Base-by-base conservation (phyloP, 163 green algal genomes). In the Volvox carteri region DNA sequence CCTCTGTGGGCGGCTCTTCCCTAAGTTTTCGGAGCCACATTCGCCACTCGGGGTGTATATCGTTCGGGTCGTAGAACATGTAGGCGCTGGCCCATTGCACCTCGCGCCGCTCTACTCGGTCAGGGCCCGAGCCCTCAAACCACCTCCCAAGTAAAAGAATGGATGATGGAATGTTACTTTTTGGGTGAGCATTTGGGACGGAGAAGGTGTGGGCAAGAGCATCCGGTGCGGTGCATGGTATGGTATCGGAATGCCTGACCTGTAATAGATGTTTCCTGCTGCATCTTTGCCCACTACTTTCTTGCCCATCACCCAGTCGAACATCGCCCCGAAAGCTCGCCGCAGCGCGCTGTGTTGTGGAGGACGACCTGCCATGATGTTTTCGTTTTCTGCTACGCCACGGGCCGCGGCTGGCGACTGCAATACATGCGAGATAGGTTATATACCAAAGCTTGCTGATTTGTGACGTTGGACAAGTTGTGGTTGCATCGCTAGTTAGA, bases 11-110 rank as follows among this genome's bases (percentile, higher is more conserved):
- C 14, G 84, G 84, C 1, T 87, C 50, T 4, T 90, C 83, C 2
- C 89, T 35, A 39, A 60, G 77, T 33, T 90, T 90, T 5, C 89
- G 52, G n/a, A 92, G 84, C 89, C 89, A 92, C 89, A 92, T 92
- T 67, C 89, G 89, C 89, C 89, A 92, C 84, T 87, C 86, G 9
- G 86, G 16, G 11, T 73, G 86, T 2, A 91, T 85, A 4, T 85
- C 86, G 5, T 91, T 48, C 0, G 60, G 62, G 23, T 48, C 50
- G 33, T 84, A 84, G 30, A 54, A 84, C 75, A 84, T 84, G 76
- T 90, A 83, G 4, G 62, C 73, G 0, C 46, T 18, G 12, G 46
- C 30, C 86, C 86, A 90, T n/a, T 74, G 79, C 56, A 92, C 89
- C 67, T 92, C 84, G 25, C 89, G 77, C n/a, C 84, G 52, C 68